Base-by-base conservation (phyloP, 495 filamentous ascomycete genomes). In the Oidiodendron maius region DNA sequence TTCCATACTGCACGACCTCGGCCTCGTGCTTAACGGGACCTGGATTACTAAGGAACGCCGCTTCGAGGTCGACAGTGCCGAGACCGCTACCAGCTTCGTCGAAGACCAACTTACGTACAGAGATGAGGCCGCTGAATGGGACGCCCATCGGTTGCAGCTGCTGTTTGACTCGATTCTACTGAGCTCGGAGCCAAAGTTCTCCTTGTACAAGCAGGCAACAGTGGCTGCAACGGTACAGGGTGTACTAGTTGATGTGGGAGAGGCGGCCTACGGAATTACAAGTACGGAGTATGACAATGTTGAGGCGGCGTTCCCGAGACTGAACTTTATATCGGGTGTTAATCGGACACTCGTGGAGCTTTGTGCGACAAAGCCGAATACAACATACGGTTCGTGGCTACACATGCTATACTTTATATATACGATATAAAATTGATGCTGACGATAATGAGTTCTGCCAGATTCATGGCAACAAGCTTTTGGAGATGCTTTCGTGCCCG, bases 11-110 rank as follows among this genome's bases (percentile, higher is more conserved):
- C 65, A 64, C 44, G 61, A 67, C 46, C 57, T 67, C 15, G 64
- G 62, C 36, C 55, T 48, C 48, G 48, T 52, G 21, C 55, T 54
- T 0, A 56, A 51, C 46, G 61, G 56, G 9, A 50, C 58, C 39
- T 48, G 54, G 41, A 50, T 65, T 44, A 64, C 50, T 43, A 13
- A 26, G 5, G 62, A 65, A 43, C 60, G 62, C 20, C 56, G 64
- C 12, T 74, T 71, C 53, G 70, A 74, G 56, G 66, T 74, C 10
- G 69, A 72, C 50, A 61, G 67, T 12, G 66, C 66, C n/a, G 62
- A 67, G 44, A 61, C 61, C 4, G 61, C 70, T 17, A 54, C 60
- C 2, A 49, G 60, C 21, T 71, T 71, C 50, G 51, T 54, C 24
- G 51, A 54, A 28, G 40, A 20, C 39, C 45, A 49, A 49, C 18